Percentiles rank a stretch among this genome's conserved stretches.
Conservation (phyloP, 2,329 filamentous ascomycete genomes). For the Trichophyton mentagrophytes region DNA sequence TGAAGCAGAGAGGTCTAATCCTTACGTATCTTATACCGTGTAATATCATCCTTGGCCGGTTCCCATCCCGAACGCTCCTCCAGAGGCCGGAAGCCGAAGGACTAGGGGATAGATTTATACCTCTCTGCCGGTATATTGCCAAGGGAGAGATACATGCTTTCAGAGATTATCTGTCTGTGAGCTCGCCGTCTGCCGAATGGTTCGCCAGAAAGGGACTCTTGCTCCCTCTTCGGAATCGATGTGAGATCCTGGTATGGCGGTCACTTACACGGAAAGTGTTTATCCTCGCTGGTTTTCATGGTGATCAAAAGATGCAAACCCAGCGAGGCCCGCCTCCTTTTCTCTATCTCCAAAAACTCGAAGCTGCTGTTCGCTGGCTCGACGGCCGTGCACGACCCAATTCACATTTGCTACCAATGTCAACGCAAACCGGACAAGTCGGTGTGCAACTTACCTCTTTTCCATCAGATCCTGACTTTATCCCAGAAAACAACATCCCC, state of each 20-base stretch:
- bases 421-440: not conserved
- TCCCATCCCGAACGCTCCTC: conserved; percentile 57
- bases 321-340: conserved; percentile 52
- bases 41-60: conserved; percentile 73
- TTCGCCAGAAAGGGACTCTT: conserved; percentile 64
- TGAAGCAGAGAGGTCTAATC: conserved; percentile 62
- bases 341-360: conserved; percentile 57
- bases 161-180: conserved; percentile 50
- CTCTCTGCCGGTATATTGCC: conserved; percentile 59
- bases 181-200: conserved; percentile 50
- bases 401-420: not conserved
- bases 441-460: conserved; percentile 10
- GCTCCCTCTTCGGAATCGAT: conserved; percentile 60
- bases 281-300: conserved; percentile 61
- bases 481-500: conserved; percentile 13
- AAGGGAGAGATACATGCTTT: conserved; percentile 64
- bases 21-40: conserved; percentile 71
- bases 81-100: conserved; percentile 55
- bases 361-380: conserved; percentile 50
- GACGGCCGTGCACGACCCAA: conserved; percentile 32
- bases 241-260: conserved; percentile 74
- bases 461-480: conserved; percentile 24
- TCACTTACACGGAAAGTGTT: conserved; percentile 68
- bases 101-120: conserved; percentile 54
- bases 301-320: conserved; percentile 30